These are phyloP conservation scores for Zygosaccharomyces sapae DNA, from an alignment of 1,139 yeast genomes.

Conservation along the genomic window DNA sequence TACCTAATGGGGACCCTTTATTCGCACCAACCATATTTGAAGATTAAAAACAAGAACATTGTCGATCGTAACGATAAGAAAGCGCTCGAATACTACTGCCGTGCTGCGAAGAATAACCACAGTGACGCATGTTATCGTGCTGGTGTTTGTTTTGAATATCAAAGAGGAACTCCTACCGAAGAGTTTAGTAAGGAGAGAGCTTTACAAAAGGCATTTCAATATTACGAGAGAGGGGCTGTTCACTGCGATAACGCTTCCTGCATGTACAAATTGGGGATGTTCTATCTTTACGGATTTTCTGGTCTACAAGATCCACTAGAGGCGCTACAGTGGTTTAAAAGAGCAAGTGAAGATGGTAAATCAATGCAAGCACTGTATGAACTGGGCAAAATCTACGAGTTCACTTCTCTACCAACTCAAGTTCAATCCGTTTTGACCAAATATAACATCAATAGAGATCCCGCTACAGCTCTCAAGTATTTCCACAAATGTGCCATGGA, in stretches of 20 bases:
- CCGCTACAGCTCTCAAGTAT: constrained; percentile 58
- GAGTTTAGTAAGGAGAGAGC: constrained; percentile 39
- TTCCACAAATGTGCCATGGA: constrained; percentile 73
- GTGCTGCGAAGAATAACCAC: constrained; percentile 55
- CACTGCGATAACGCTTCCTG: constrained; percentile 53
- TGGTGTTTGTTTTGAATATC: constrained; percentile 65
- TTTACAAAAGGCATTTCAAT: constrained; percentile 43
- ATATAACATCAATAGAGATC: constrained; percentile 38
- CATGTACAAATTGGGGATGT: constrained; percentile 68
- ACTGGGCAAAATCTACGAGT: constrained; percentile 68
- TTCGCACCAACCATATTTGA: constrained; percentile 42
- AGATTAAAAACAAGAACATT: constrained; percentile 39
- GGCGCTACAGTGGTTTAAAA: constrained; percentile 54
- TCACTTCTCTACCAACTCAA: constrained; percentile 39
- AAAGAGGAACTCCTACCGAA: constrained; percentile 45
- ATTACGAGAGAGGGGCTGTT: constrained; percentile 55
- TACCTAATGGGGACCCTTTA: constrained; percentile 58
- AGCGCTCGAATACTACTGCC: constrained; percentile 55
- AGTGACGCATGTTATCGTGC: constrained; percentile 59
- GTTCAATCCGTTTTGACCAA: constrained; percentile 18
- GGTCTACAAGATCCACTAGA: constrained; percentile 40
- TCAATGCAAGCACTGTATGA: constrained; percentile 57
- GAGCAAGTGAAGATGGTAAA: constrained; percentile 43
- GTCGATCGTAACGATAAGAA: constrained; percentile 52
- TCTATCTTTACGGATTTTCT: constrained; percentile 48